Conservation (phyloP, 257 asterid species). For the Solanum microdontum region DNA sequence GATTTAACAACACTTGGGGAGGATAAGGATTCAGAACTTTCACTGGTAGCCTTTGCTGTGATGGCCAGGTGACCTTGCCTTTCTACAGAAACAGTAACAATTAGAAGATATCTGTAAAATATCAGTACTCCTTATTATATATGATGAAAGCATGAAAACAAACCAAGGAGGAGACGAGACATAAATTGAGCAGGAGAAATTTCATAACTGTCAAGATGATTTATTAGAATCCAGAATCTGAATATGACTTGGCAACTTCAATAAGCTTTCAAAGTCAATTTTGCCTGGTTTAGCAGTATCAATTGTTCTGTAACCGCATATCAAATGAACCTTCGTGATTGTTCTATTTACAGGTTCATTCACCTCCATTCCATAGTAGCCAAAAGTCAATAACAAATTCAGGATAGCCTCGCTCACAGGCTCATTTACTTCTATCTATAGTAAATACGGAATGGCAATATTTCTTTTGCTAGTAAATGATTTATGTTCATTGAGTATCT, state of each 20-base stretch:
- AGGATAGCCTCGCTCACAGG: not conserved
- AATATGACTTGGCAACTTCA: not conserved
- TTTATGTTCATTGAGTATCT: not conserved
- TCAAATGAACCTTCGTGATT: not conserved
- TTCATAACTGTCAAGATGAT: not conserved
- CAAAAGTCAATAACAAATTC: not conserved
- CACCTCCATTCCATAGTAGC: not conserved
- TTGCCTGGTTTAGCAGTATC: not conserved
- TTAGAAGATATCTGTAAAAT: not conserved
- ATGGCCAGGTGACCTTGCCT: slow-evolving; percentile 26
- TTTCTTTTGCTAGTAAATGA: not conserved
- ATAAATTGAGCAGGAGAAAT: not conserved
- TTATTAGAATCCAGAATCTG: not conserved
- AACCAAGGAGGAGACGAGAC: not conserved
- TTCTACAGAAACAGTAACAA: slow-evolving; percentile 18
- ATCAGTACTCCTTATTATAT: not conserved
- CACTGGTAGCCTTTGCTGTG: slow-evolving; percentile 54
- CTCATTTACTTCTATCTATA: not conserved
- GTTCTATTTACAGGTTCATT: not conserved
- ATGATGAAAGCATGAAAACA: not conserved
- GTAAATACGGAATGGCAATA: not conserved
- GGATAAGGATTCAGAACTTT: slow-evolving; percentile 8
- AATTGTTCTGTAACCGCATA: not conserved
- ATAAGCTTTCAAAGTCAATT: not conserved
- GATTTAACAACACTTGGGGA: slow-evolving; percentile 34